A percentile compares a stretch with the other conserved stretches of the same genome.
Conservation (phyloP, 129 eudicot species). For the Sambucus nigra region DNA sequence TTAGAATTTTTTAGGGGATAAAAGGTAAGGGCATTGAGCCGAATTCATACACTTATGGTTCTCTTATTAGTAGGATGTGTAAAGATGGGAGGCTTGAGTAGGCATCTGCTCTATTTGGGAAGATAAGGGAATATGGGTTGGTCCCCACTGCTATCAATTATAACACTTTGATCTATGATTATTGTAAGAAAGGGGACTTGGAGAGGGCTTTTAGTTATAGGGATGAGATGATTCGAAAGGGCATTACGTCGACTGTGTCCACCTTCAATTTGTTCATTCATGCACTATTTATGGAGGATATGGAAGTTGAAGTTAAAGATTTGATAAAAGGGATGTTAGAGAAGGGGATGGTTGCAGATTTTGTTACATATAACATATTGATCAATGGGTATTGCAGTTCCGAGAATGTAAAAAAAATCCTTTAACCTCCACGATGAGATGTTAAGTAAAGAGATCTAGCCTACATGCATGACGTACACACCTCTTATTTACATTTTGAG, state of each 20-base stretch:
- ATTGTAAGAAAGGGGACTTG: conserved; percentile 22
- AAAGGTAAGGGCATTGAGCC: conserved; percentile 18
- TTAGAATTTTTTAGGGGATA: conserved; percentile 15
- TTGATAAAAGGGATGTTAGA: conserved; percentile 28
- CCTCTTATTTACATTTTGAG: conserved; percentile 20
- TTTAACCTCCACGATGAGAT: conserved; percentile 22
- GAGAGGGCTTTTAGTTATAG: conserved; percentile 18
- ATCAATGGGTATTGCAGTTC: conserved; percentile 23
- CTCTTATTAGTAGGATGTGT: conserved; percentile 19
- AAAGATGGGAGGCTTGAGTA: conserved; percentile 19
- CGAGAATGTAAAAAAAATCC: conserved; percentile 19
- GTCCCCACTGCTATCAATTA: conserved; percentile 22
- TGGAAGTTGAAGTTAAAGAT: conserved; percentile 4
- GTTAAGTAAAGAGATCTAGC: conserved; percentile 16
- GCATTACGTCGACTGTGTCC: conserved; percentile 17
- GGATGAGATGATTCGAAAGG: conserved; percentile 24
- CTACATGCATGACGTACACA: conserved; percentile 27
- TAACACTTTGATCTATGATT: conserved; percentile 26
- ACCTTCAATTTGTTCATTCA: conserved; percentile 25
- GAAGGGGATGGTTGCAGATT: conserved; percentile 22
- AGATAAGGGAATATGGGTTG: conserved; percentile 17
- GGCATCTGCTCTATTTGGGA: conserved; percentile 15
- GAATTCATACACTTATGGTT: conserved; percentile 18
- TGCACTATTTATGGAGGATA: conserved; percentile 16
- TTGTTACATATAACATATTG: conserved; percentile 29